A percentile compares a stretch with the other conserved stretches of the same genome.
Evolutionary conservation across 257 asterid species (phyloP).

Genomic region (Anisodus acutangulus): DNA sequence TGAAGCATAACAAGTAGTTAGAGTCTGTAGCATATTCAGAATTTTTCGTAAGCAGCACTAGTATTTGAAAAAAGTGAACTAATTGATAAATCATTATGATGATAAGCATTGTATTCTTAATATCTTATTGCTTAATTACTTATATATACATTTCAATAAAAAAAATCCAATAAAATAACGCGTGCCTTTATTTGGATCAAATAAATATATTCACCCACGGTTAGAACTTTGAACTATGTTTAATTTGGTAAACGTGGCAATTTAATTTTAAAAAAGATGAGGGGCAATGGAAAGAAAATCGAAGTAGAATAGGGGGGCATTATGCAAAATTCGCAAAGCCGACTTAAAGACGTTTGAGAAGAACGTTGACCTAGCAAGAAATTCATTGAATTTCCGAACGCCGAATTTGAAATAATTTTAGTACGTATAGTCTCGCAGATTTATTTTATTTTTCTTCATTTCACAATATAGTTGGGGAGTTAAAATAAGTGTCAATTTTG

Average conservation of each 20-base stretch:
- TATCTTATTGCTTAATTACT: no score
- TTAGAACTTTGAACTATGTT: no score
- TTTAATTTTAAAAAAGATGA: not conserved
- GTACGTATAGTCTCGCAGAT: not conserved
- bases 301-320: not conserved
- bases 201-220: no score
- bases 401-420: constrained; percentile 8
- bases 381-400: not conserved
- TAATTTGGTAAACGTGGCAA: not conserved
- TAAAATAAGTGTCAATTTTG: not conserved
- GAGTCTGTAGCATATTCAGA: no score
- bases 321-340: not conserved
- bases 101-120: no score
- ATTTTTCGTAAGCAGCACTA: no score
- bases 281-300: not conserved
- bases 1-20: no score
- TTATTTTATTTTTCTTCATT: not conserved
- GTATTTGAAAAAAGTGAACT: no score
- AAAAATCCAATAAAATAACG: no score
- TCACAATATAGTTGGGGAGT: not conserved
- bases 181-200: no score
- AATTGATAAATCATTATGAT: no score
- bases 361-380: not conserved
- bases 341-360: not conserved
- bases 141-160: no score